A percentile compares a stretch with the other conserved stretches of the same genome.
phyloP scores from a whole-genome alignment of 345 rosid species.

The Barbarea vulgaris region DNA sequence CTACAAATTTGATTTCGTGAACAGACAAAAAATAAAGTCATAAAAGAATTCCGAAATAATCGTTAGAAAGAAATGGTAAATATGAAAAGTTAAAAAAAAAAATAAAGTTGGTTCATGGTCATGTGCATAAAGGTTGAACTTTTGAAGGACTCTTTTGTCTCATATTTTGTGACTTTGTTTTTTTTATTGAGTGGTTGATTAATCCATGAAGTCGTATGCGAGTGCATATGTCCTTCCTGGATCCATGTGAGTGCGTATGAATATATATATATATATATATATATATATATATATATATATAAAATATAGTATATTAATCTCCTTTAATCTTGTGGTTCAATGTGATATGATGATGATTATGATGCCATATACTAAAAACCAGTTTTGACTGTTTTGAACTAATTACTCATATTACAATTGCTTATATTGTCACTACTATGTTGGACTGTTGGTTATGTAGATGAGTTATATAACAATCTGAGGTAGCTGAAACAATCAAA shows the following conservation, averaged over 20 bases:
- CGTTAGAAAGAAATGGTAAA: conserved; percentile 15
- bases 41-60: not conserved
- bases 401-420: not conserved
- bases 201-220: conserved; percentile 25
- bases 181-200: conserved; percentile 20
- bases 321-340: not conserved
- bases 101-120: conserved; percentile 19
- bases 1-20: not conserved
- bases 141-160: conserved; percentile 43
- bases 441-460: not conserved
- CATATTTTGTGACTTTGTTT: conserved; percentile 19
- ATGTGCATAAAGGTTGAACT: conserved; percentile 39
- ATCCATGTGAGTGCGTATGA: conserved; percentile 27
- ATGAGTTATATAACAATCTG: not conserved
- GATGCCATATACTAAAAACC: not conserved
- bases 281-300: not conserved
- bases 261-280: not conserved
- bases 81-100: not conserved
- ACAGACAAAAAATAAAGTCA: not conserved
- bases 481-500: not conserved
- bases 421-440: not conserved
- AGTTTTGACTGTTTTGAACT: not conserved
- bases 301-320: not conserved
- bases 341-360: not conserved
- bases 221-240: conserved; percentile 36